A percentile compares a stretch with the other conserved stretches of the same genome.
Conservation (phyloP, 306 rosid species). For the Quercus rubra region DNA sequence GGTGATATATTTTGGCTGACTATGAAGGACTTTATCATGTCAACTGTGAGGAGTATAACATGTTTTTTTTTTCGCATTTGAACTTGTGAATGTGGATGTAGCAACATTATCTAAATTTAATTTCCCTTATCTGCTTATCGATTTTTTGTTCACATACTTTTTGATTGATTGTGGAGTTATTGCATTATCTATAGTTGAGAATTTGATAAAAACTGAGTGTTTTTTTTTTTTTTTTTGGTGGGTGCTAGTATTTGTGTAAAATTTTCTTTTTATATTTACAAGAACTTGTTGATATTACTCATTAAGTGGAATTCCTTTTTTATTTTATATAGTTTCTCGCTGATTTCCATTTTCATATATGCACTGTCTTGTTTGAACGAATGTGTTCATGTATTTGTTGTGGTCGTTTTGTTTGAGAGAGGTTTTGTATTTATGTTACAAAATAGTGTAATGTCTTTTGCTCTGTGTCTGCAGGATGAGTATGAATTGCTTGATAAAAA, state of each 20-base stretch:
- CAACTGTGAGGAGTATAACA: conserved; percentile 93
- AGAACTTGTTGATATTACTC: not conserved
- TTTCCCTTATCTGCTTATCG: not conserved
- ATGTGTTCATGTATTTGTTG: no score
- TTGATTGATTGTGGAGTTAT: conserved; percentile 2
- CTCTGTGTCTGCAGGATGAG: conserved; percentile 59
- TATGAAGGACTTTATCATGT: conserved; percentile 91
- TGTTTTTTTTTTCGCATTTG: not conserved
- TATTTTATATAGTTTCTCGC: no score
- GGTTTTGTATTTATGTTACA: conserved; percentile 6
- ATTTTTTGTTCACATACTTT: conserved; percentile 3
- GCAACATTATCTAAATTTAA: not conserved
- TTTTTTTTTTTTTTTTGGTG: no score
- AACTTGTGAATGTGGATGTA: conserved; percentile 9
- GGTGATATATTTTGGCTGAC: conserved; percentile 87
- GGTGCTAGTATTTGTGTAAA: not conserved
- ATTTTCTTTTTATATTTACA: not conserved
- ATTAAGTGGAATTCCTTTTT: no score
- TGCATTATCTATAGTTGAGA: not conserved
- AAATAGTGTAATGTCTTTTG: conserved; percentile 9
- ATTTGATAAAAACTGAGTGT: not conserved
- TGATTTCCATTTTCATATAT: no score
- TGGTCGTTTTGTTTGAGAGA: not conserved
- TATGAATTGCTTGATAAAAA: conserved; percentile 77
- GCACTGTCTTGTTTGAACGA: no score